Evolutionary conservation across 1,284 basidiomycete genomes (phyloP).

Genomic region (Tilletia walkeri): DNA sequence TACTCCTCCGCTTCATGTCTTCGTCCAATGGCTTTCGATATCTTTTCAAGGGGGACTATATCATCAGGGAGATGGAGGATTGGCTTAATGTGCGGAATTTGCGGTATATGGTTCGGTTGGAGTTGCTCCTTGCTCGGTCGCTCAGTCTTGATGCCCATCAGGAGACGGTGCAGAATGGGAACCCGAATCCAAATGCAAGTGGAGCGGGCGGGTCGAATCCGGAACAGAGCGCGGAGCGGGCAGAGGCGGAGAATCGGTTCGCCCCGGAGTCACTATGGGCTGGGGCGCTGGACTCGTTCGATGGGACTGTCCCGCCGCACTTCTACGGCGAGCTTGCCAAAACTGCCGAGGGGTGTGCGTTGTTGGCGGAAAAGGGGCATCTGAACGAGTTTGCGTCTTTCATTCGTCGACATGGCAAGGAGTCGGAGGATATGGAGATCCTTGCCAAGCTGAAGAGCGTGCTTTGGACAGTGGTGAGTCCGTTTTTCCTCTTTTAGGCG

Average conservation of each 20-base stretch:
- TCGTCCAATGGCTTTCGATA: conserved; percentile 89
- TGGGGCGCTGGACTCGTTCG: conserved; percentile 48
- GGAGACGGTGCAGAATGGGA: conserved; percentile 40
- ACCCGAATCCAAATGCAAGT: conserved; percentile 12
- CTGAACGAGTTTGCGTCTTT: conserved; percentile 87
- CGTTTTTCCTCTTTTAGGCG: not conserved
- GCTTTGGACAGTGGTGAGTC: conserved; percentile 87
- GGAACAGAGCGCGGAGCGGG: conserved; percentile 16
- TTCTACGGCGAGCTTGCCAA: conserved; percentile 98
- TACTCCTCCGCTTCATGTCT: conserved; percentile 86
- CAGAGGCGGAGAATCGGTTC: not conserved
- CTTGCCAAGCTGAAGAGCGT: conserved; percentile 89
- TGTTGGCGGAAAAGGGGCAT: conserved; percentile 83
- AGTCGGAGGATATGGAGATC: conserved; percentile 76
- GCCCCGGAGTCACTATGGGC: not conserved
- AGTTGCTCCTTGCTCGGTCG: conserved; percentile 76
- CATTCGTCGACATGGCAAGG: conserved; percentile 80
- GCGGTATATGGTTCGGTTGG: conserved; percentile 80
- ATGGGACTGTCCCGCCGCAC: conserved; percentile 85
- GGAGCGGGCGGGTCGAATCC: too few relatives aligned
- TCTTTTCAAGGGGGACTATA: conserved; percentile 84
- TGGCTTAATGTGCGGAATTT: conserved; percentile 85
- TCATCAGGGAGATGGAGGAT: conserved; percentile 87
- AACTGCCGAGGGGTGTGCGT: conserved; percentile 86
- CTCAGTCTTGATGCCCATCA: conserved; percentile 63